These are phyloP conservation scores for Leptographium radiaticola DNA, from an alignment of 2,329 filamentous ascomycete species.

Conservation along the genomic window DNA sequence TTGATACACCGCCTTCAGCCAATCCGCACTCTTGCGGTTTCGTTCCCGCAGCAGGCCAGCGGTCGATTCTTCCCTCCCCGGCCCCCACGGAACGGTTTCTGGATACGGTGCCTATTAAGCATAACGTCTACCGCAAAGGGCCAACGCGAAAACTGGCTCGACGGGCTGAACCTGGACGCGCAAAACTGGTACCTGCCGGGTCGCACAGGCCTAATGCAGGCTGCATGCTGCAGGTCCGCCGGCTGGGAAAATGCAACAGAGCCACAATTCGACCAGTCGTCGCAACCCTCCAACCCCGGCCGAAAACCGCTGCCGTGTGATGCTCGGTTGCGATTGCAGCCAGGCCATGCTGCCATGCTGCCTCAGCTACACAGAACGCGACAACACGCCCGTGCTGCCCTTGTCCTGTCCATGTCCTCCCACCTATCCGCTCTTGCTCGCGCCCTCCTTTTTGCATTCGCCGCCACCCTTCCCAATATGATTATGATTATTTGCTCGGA, in stretches of 20 bases:
- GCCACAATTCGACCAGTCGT: not conserved
- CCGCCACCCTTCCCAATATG: not conserved
- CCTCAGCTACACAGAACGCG: no score
- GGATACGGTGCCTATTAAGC: no score
- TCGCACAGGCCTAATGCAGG: constrained; percentile 15
- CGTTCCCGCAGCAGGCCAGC: no score
- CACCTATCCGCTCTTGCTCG: no score
- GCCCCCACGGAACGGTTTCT: no score
- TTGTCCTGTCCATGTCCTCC: no score
- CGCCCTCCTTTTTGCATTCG: not conserved
- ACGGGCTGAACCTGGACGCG: no score
- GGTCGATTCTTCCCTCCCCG: no score
- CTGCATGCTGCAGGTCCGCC: constrained; percentile 15
- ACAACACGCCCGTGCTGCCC: no score
- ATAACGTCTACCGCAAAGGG: no score
- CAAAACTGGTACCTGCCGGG: constrained; percentile 1
- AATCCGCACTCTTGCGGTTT: no score
- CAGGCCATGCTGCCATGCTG: not conserved
- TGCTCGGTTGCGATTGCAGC: not conserved
- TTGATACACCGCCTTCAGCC: not conserved
- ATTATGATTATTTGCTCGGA: not conserved
- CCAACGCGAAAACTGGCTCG: no score
- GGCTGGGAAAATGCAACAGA: not conserved
- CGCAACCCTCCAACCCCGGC: not conserved
- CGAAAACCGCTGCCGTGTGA: not conserved